These are phyloP conservation scores for Vitis riparia DNA, from an alignment of 164 flowering plant genomes.

Conservation along the genomic window DNA sequence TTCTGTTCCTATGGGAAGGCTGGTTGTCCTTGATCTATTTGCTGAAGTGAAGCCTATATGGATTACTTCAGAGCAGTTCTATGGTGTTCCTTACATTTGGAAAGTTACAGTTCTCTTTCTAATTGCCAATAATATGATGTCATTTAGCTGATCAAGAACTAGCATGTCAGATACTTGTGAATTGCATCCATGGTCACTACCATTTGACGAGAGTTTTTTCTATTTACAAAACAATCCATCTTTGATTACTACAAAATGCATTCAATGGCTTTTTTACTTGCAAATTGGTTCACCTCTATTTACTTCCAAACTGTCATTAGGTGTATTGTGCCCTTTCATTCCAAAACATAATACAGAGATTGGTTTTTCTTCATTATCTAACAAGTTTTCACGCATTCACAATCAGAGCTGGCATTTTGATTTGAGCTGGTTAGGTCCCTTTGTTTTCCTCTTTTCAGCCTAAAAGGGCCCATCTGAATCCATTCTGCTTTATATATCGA, in stretches of 20 bases:
- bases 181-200: not conserved
- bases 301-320: too few species aligned
- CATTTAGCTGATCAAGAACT: not conserved
- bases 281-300: too few species aligned
- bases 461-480: too few species aligned
- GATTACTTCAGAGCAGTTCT: slow-evolving; percentile 68
- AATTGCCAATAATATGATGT: not conserved
- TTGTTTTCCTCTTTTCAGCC: too few species aligned
- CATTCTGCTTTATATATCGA: too few species aligned
- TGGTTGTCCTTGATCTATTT: slow-evolving; percentile 80
- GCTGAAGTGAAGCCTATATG: slow-evolving; percentile 83
- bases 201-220: not conserved
- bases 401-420: too few species aligned
- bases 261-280: too few species aligned
- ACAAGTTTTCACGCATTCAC: not conserved
- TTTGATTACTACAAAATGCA: too few species aligned
- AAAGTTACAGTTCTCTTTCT: slow-evolving; percentile 22
- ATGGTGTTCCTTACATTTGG: slow-evolving; percentile 85
- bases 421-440: too few species aligned
- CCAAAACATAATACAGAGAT: too few species aligned
- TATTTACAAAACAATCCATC: not conserved
- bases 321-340: too few species aligned
- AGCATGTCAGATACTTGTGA: not conserved
- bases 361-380: not conserved
- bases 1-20: slow-evolving; percentile 70